Percentiles rank a stretch among this genome's conserved stretches.
phyloP scores from a whole-genome alignment of 208 protist species.

The Acanthamoeba sp. region DNA sequence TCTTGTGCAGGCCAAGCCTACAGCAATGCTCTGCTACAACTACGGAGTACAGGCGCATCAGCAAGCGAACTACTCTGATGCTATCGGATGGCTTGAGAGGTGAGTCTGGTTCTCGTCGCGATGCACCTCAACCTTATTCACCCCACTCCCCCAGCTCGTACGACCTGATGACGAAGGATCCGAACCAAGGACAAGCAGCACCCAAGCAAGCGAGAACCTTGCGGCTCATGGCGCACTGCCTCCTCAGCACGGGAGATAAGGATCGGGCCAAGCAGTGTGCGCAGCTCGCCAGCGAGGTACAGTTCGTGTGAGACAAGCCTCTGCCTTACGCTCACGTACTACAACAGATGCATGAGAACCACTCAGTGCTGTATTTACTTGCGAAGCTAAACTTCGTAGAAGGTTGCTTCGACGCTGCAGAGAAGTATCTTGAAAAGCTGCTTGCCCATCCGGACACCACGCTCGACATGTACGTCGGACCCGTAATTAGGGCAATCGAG shows the following conservation, averaged over 20 bases:
- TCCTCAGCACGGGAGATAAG: neutral
- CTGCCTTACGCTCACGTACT: too few relatives aligned
- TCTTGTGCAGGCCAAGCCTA: neutral
- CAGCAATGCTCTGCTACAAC: constrained; percentile 45
- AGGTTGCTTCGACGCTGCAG: neutral
- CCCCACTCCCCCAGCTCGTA: neutral
- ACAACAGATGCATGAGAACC: constrained; percentile 50
- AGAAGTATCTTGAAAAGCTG: constrained; percentile 9
- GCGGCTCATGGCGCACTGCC: constrained; percentile 50
- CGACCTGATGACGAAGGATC: constrained; percentile 5
- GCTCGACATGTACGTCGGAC: constrained; percentile 19
- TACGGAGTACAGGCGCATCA: constrained; percentile 40
- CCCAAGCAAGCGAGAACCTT: constrained; percentile 37
- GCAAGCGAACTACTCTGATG: neutral
- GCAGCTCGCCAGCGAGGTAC: constrained; percentile 29
- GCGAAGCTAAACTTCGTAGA: constrained; percentile 53
- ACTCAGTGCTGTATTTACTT: constrained; percentile 10
- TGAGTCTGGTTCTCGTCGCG: neutral
- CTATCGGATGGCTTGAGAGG: constrained; percentile 35
- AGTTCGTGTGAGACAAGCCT: neutral
- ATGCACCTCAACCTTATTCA: neutral
- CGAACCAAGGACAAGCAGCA: neutral
- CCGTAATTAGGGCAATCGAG: neutral
- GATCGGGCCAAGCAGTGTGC: constrained; percentile 42
- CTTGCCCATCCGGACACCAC: constrained; percentile 10